phyloP scores from a whole-genome alignment of 2,329 filamentous ascomycete species.

The Cladosporium sp. region DNA sequence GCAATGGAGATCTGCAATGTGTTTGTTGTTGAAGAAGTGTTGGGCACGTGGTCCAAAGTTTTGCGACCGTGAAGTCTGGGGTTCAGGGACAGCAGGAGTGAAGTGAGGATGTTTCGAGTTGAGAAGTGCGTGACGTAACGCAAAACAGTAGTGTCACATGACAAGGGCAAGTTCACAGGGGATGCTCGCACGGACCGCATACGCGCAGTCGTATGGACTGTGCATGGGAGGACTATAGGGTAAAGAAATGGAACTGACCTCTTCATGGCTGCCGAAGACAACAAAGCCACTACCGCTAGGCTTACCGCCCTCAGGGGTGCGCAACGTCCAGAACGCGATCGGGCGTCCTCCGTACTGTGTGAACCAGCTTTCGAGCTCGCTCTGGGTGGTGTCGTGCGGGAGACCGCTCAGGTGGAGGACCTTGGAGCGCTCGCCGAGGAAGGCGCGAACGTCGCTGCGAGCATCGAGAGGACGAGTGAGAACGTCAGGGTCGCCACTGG shows the following conservation, averaged over 20 bases:
- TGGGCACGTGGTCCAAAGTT: background rate
- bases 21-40: constrained; percentile 5
- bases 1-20: constrained; percentile 11
- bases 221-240: constrained; percentile 6
- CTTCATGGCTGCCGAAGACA: constrained; percentile 97
- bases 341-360: constrained; percentile 96
- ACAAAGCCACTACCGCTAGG: constrained; percentile 98
- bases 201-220: constrained; percentile 9
- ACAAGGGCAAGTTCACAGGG: constrained; percentile 1
- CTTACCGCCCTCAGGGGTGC: constrained; percentile 97
- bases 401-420: constrained; percentile 96
- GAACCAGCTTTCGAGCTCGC: constrained; percentile 98
- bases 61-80: constrained; percentile 8
- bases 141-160: constrained; percentile 9
- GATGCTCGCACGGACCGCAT: constrained; percentile 6
- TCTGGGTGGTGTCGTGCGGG: constrained; percentile 96
- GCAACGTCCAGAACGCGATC: constrained; percentile 98
- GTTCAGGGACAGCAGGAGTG: background rate
- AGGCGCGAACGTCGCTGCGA: constrained; percentile 90
- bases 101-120: constrained; percentile 13
- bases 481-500: constrained; percentile 91
- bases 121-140: constrained; percentile 5
- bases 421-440: constrained; percentile 93
- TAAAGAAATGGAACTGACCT: constrained; percentile 59
- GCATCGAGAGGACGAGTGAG: constrained; percentile 95